These are phyloP conservation scores for Rhododendron simsii DNA, from an alignment of 148 eudicot genomes.

Conservation along the genomic window DNA sequence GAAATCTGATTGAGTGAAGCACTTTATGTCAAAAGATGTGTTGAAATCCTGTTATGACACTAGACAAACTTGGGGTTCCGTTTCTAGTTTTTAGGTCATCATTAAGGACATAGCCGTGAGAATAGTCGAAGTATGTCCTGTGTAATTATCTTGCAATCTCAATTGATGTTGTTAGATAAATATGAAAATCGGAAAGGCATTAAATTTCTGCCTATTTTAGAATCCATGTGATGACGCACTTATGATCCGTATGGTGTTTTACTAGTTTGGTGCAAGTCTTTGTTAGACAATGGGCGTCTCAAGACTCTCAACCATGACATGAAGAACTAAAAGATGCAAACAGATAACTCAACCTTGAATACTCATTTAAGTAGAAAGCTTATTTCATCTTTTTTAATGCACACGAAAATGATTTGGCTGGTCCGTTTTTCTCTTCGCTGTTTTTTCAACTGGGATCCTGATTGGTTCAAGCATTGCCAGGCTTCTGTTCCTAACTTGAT, in stretches of 20 bases:
- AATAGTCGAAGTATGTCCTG: neutral
- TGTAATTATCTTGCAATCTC: neutral
- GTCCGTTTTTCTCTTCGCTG: neutral
- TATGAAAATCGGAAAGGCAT: neutral
- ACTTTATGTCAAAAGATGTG: neutral
- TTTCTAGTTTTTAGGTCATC: neutral
- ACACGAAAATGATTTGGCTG: too few species aligned
- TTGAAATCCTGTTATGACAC: neutral
- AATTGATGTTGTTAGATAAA: neutral
- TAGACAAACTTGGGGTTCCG: neutral
- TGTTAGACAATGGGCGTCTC: neutral
- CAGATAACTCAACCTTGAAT: neutral
- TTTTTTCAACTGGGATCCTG: neutral
- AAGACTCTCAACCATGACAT: neutral
- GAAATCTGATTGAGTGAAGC: neutral
- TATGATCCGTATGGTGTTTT: neutral
- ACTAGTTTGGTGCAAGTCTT: neutral
- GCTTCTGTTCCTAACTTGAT: neutral
- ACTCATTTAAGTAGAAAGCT: neutral
- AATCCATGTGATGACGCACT: neutral
- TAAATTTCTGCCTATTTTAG: neutral
- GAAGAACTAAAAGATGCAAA: neutral
- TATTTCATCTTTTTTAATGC: neutral
- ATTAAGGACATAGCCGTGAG: neutral
- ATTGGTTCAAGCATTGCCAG: neutral